Evolutionary conservation across 306 rosid genomes (phyloP).

Genomic region (Carpinus viminea): DNA sequence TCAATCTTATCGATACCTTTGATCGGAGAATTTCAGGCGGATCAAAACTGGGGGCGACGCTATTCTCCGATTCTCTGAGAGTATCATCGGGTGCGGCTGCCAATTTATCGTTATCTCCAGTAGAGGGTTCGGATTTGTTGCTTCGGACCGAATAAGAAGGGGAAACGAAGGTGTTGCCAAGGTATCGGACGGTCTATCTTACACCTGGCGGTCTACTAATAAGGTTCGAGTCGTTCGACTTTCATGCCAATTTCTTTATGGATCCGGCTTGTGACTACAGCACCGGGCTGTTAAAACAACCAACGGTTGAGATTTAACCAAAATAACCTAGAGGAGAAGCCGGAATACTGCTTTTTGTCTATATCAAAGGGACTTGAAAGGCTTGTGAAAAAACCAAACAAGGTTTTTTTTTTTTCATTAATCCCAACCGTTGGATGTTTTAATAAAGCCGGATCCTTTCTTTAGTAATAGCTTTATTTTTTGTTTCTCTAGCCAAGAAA

Average conservation of each 20-base stretch:
- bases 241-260: not conserved
- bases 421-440: too few species aligned
- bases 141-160: not conserved
- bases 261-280: too few species aligned
- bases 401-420: too few species aligned
- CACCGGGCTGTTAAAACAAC: too few species aligned
- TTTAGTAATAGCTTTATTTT: too few species aligned
- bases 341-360: too few species aligned
- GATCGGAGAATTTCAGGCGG: slow-evolving; percentile 29
- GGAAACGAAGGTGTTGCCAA: slow-evolving; percentile 14
- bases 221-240: not conserved
- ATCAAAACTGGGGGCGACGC: slow-evolving; percentile 10
- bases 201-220: slow-evolving; percentile 8
- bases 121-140: slow-evolving; percentile 21
- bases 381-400: too few species aligned
- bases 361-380: too few species aligned
- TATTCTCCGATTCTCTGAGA: not conserved
- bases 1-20: not conserved
- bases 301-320: too few species aligned
- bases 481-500: too few species aligned
- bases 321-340: too few species aligned
- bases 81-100: slow-evolving; percentile 8
- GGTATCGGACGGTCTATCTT: slow-evolving; percentile 38
- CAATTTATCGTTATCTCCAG: not conserved
- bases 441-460: too few species aligned